Conservation (phyloP, 148 eudicot species). For the Fagopyrum homotropicum region DNA sequence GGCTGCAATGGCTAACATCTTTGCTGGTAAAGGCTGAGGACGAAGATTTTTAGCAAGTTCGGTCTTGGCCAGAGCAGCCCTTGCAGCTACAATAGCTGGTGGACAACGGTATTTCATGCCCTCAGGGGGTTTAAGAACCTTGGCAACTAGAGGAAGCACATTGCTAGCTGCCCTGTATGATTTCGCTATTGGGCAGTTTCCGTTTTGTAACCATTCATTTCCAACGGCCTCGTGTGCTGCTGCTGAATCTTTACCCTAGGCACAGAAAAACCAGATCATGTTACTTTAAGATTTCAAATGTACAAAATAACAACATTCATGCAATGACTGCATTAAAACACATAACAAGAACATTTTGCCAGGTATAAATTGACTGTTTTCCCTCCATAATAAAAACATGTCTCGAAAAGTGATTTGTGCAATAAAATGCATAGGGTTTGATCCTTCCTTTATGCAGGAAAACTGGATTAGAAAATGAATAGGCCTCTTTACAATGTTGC, state of each 20-base stretch:
- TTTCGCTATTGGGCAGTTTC: conserved; percentile 85
- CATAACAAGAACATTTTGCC: neutral
- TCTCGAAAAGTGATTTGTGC: no score
- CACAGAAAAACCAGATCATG: neutral
- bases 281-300: neutral
- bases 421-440: no score
- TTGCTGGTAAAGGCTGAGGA: conserved; percentile 68
- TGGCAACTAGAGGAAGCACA: conserved; percentile 65
- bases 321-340: neutral
- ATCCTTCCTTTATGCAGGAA: no score
- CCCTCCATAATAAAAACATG: no score
- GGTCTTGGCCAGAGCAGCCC: conserved; percentile 77
- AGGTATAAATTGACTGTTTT: no score
- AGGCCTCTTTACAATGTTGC: no score
- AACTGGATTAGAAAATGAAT: no score
- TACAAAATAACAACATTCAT: neutral
- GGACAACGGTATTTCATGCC: conserved; percentile 69
- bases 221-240: conserved; percentile 53
- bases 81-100: conserved; percentile 67
- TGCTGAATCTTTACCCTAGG: conserved; percentile 37
- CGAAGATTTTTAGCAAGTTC: conserved; percentile 62
- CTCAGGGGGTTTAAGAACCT: conserved; percentile 60
- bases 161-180: conserved; percentile 67
- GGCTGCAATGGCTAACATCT: conserved; percentile 53
- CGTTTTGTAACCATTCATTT: conserved; percentile 64